A percentile compares a stretch with the other conserved stretches of the same genome.
Conservation (phyloP, 768 basidiomycete genomes). For the Trametes gibbosa region DNA sequence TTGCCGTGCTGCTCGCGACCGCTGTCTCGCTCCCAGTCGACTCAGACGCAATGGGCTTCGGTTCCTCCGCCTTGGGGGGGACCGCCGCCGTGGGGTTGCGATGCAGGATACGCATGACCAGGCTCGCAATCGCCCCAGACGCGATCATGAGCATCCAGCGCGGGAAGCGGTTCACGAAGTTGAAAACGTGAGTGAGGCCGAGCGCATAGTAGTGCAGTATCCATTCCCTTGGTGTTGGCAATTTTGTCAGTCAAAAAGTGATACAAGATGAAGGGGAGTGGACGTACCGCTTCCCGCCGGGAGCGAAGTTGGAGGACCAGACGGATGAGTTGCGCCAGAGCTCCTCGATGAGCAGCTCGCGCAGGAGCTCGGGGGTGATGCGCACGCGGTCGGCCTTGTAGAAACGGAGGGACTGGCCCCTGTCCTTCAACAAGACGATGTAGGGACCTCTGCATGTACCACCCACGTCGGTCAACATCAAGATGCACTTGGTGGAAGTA, state of each 20-base stretch:
- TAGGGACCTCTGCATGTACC: constrained; percentile 65
- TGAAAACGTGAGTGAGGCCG: constrained; percentile 49
- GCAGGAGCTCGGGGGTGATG: constrained; percentile 56
- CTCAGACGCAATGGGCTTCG: background rate
- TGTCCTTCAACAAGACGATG: constrained; percentile 65
- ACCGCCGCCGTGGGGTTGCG: constrained; percentile 12
- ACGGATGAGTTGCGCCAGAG: constrained; percentile 59
- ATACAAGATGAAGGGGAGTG: too few relatives aligned
- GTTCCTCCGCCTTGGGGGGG: too few relatives aligned
- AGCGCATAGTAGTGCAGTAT: constrained; percentile 59
- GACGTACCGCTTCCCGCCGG: constrained; percentile 71
- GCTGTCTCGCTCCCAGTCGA: constrained; percentile 2
- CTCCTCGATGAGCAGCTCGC: constrained; percentile 64
- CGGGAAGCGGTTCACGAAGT: constrained; percentile 53
- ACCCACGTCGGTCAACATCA: background rate
- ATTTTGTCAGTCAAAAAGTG: too few relatives aligned
- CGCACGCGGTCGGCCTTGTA: constrained; percentile 63
- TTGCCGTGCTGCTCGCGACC: background rate
- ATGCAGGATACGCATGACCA: constrained; percentile 68
- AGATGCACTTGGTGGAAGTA: background rate
- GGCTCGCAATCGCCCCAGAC: constrained; percentile 65
- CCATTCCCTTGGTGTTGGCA: constrained; percentile 54
- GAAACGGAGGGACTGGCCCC: constrained; percentile 81
- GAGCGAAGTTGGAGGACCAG: constrained; percentile 69
- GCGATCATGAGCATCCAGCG: constrained; percentile 66